These are phyloP conservation scores for Fusarium nisikadoi DNA, from an alignment of 2,329 filamentous ascomycete species.

Conservation along the genomic window DNA sequence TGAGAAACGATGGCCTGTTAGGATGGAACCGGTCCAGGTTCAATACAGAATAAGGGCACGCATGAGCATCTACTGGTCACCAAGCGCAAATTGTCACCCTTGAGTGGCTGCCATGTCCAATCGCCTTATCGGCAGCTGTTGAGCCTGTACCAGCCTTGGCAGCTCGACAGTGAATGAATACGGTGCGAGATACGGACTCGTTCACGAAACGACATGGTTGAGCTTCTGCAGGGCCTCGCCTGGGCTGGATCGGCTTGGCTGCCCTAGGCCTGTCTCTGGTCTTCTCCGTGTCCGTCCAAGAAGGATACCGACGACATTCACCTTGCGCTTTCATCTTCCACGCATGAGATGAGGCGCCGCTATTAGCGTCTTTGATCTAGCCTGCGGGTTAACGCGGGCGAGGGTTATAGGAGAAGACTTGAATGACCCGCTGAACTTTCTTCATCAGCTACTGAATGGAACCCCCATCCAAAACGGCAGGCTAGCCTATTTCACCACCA, in stretches of 20 bases:
- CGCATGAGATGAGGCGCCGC: slow-evolving; percentile 41
- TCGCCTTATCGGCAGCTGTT: slow-evolving; percentile 46
- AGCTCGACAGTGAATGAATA: neutral
- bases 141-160: slow-evolving; percentile 41
- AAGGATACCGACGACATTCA: slow-evolving; percentile 27
- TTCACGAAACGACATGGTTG: slow-evolving; percentile 21
- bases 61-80: slow-evolving; percentile 31
- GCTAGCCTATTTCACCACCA: slow-evolving; percentile 7
- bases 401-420: slow-evolving; percentile 19
- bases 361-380: slow-evolving; percentile 35
- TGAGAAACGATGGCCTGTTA: slow-evolving; percentile 34
- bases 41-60: slow-evolving; percentile 19
- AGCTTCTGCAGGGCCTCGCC: slow-evolving; percentile 37
- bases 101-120: slow-evolving; percentile 40
- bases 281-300: slow-evolving; percentile 23
- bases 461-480: slow-evolving; percentile 29
- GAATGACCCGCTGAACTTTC: slow-evolving; percentile 12
- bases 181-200: slow-evolving; percentile 31
- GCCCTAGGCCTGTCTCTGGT: slow-evolving; percentile 14
- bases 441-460: slow-evolving; percentile 7
- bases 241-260: slow-evolving; percentile 42
- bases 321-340: slow-evolving; percentile 16
- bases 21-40: slow-evolving; percentile 36
- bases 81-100: slow-evolving; percentile 20
- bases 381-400: slow-evolving; percentile 42